phyloP scores from a whole-genome alignment of 129 eudicot genomes.

The Sambucus nigra region DNA sequence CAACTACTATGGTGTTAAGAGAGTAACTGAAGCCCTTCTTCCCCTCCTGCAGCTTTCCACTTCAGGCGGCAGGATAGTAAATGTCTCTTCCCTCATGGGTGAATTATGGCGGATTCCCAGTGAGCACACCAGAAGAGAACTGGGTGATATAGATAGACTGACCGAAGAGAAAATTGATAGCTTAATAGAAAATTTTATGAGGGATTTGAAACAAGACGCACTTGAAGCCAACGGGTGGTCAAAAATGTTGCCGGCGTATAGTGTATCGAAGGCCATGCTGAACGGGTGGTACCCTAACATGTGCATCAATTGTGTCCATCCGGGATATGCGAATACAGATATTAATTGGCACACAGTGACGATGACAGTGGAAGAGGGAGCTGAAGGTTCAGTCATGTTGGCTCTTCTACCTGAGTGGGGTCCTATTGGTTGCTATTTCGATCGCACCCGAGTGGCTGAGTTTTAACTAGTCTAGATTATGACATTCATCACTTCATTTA shows the following conservation, averaged over 20 bases:
- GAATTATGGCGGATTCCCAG: slow-evolving; percentile 59
- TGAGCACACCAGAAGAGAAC: slow-evolving; percentile 57
- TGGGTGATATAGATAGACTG: slow-evolving; percentile 45
- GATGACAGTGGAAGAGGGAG: slow-evolving; percentile 70
- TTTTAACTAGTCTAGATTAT: no score
- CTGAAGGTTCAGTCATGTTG: slow-evolving; percentile 62
- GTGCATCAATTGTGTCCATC: slow-evolving; percentile 79
- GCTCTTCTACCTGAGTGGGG: slow-evolving; percentile 70
- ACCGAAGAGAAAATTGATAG: slow-evolving; percentile 59
- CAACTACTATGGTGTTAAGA: slow-evolving; percentile 75
- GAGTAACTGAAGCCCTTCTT: slow-evolving; percentile 66
- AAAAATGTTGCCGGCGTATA: slow-evolving; percentile 76
- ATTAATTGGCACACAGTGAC: slow-evolving; percentile 70
- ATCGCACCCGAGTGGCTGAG: slow-evolving; percentile 45
- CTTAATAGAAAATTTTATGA: slow-evolving; percentile 50
- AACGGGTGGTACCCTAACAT: slow-evolving; percentile 59
- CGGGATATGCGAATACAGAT: slow-evolving; percentile 72
- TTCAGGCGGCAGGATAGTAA: slow-evolving; percentile 65
- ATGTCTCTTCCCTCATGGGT: slow-evolving; percentile 59
- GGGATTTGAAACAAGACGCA: slow-evolving; percentile 39
- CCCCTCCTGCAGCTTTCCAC: slow-evolving; percentile 58
- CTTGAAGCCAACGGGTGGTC: slow-evolving; percentile 80
- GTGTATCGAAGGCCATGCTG: slow-evolving; percentile 61
- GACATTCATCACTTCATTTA: no score
- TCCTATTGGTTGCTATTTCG: slow-evolving; percentile 68